phyloP scores from a whole-genome alignment of 345 rosid species.

The Ceriops tagal region DNA sequence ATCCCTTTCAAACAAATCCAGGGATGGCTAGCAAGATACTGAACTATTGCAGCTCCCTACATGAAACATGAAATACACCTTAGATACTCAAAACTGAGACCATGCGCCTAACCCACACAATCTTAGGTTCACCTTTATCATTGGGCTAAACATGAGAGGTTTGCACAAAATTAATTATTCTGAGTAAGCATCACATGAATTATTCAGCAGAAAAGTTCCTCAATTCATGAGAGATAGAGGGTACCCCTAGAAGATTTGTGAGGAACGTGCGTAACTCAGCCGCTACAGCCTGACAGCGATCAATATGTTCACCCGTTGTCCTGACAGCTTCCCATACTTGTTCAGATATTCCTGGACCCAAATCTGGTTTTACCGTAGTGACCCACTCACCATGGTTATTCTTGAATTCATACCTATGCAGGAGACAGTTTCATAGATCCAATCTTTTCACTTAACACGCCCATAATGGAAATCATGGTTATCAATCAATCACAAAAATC shows the following conservation, averaged over 20 bases:
- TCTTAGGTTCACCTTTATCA: no score
- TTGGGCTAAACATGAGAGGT: no score
- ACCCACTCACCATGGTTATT: conserved; percentile 76
- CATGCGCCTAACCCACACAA: no score
- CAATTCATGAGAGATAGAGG: background rate
- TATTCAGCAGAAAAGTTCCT: background rate
- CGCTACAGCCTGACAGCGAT: conserved; percentile 44
- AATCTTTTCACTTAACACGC: background rate
- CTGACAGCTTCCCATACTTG: conserved; percentile 58
- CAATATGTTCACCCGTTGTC: conserved; percentile 45
- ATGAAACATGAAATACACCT: no score
- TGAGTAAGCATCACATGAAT: background rate
- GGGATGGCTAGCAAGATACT: no score
- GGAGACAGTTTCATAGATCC: background rate
- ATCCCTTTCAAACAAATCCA: no score
- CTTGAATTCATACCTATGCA: conserved; percentile 74
- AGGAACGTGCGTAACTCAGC: conserved; percentile 56
- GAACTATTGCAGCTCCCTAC: no score
- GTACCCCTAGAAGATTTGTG: conserved; percentile 64
- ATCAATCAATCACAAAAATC: background rate
- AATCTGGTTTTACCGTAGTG: conserved; percentile 53
- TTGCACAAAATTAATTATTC: no score
- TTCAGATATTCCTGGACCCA: conserved; percentile 67
- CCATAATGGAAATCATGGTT: background rate
- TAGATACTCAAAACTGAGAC: no score